Evolutionary conservation across 768 basidiomycete species (phyloP).

Genomic region (Lactarius psammicola): DNA sequence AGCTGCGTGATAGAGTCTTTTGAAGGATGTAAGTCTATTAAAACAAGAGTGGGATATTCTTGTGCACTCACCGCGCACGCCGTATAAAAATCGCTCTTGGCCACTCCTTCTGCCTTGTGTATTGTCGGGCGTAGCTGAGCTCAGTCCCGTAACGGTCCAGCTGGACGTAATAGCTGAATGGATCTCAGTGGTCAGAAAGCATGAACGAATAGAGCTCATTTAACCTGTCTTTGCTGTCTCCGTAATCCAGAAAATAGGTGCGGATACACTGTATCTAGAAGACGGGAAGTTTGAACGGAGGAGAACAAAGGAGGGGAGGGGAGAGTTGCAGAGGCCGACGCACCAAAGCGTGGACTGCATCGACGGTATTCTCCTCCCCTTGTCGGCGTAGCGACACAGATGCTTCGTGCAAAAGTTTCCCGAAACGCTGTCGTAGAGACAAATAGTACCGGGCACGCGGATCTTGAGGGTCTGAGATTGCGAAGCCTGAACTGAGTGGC

Average conservation of each 20-base stretch:
- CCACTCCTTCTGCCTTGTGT: constrained; percentile 72
- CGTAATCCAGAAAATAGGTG: constrained; percentile 72
- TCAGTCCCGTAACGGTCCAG: constrained; percentile 58
- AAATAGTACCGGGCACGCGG: constrained; percentile 48
- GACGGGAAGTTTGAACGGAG: not conserved
- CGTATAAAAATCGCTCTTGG: constrained; percentile 69
- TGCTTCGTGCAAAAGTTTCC: constrained; percentile 66
- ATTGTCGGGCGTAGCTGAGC: constrained; percentile 62
- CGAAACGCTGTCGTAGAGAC: constrained; percentile 58
- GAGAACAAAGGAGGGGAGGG: not conserved
- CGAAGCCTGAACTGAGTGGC: constrained; percentile 63
- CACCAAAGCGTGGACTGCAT: constrained; percentile 73
- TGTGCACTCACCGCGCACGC: constrained; percentile 52
- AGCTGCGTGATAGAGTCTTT: constrained; percentile 62
- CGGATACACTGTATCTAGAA: constrained; percentile 62
- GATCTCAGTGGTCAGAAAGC: not conserved
- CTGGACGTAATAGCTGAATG: constrained; percentile 53
- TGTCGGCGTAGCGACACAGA: constrained; percentile 66
- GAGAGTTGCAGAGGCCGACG: not conserved
- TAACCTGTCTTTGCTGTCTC: constrained; percentile 60
- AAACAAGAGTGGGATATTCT: no score
- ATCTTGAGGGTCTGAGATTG: constrained; percentile 63
- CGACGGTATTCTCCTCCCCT: constrained; percentile 79
- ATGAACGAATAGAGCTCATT: constrained; percentile 33
- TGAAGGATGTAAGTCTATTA: not conserved